Evolutionary conservation across 768 basidiomycete species (phyloP), one percentile per base, ranked within the genome.

Genomic region (Lentinula aciculospora): DNA sequence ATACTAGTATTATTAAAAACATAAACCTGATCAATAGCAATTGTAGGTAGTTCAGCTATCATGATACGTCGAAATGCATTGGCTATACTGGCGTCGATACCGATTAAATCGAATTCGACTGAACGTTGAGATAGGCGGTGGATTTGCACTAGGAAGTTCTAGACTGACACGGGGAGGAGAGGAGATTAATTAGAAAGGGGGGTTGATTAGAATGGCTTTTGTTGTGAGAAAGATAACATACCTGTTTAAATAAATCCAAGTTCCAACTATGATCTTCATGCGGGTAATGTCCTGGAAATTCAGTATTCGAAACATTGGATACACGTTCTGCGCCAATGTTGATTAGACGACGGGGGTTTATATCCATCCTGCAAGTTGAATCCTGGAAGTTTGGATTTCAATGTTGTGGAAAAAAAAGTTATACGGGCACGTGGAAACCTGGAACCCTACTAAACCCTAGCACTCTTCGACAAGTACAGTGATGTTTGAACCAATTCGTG

Each of bases 1-100:
- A 98, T 89, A 2, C 86, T 86, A 0, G 93, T 98, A 73, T 99
- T 99, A 73, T 96, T 87, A 85, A 88, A 98, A 1, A 94, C 78
- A 69, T 92, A 98, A 4, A 92, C 92, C 61, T 88, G 78, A 67
- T 98, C 97, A 53, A 98, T 87, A 42, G 89, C 90, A 27, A 98
- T 76, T 1, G 92, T 89, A 0, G 96, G 97, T 0, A 98, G 95
- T 81, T 99, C 97, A 9, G 96, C 89, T 47, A 98, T 90, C 68
- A 98, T 78, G 56, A 97, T 93, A 57, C 97, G 80, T 27, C 97
- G 80, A 62, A 96, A 83, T 0, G 96, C 94, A 70, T 99, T 98
- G 29, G 97, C 94, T 58, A 99, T 90, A 15, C 93, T 91, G 0
- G 97, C 92, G 69, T 99, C 96, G 28, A 98, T 89, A 4, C 96